Evolutionary conservation across 768 basidiomycete genomes (phyloP).

Genomic region (Melanogaster broomeanus): DNA sequence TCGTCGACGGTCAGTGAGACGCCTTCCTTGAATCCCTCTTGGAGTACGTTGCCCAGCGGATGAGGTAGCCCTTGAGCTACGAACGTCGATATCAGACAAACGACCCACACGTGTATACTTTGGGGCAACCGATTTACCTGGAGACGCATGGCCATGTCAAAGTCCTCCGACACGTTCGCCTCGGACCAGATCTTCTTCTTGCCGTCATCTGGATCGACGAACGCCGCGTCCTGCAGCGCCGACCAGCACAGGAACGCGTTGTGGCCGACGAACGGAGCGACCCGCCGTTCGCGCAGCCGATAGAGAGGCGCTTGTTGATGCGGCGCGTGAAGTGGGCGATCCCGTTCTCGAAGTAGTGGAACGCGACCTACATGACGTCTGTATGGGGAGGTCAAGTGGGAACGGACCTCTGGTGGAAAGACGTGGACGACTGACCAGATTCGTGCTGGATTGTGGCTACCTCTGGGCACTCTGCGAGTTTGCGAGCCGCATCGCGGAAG

Average conservation of each 20-base stretch:
- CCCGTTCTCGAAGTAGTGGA: slow-evolving; percentile 90
- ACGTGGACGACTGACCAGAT: slow-evolving; percentile 48
- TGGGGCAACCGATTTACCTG: slow-evolving; percentile 45
- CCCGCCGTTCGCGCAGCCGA: slow-evolving; percentile 77
- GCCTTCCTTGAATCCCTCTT: slow-evolving; percentile 91
- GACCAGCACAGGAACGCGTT: slow-evolving; percentile 91
- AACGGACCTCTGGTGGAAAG: neutral
- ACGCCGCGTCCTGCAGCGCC: slow-evolving; percentile 86
- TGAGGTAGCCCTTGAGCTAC: slow-evolving; percentile 29
- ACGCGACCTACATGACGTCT: slow-evolving; percentile 90
- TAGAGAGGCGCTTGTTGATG: slow-evolving; percentile 82
- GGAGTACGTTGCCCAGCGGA: slow-evolving; percentile 79
- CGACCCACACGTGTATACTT: too few species aligned
- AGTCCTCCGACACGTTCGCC: slow-evolving; percentile 67
- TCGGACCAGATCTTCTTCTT: slow-evolving; percentile 78
- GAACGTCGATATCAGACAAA: slow-evolving; percentile 40
- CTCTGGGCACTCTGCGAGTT: slow-evolving; percentile 79
- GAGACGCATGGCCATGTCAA: slow-evolving; percentile 63
- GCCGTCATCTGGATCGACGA: slow-evolving; percentile 51
- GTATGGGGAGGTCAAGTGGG: slow-evolving; percentile 30
- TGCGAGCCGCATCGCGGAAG: slow-evolving; percentile 86
- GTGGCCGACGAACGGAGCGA: slow-evolving; percentile 80
- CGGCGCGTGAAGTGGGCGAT: slow-evolving; percentile 92
- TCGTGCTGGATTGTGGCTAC: slow-evolving; percentile 93
- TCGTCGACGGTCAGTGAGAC: slow-evolving; percentile 89